Base-by-base conservation (phyloP, 768 basidiomycete genomes). In the Lactarius tabidus region DNA sequence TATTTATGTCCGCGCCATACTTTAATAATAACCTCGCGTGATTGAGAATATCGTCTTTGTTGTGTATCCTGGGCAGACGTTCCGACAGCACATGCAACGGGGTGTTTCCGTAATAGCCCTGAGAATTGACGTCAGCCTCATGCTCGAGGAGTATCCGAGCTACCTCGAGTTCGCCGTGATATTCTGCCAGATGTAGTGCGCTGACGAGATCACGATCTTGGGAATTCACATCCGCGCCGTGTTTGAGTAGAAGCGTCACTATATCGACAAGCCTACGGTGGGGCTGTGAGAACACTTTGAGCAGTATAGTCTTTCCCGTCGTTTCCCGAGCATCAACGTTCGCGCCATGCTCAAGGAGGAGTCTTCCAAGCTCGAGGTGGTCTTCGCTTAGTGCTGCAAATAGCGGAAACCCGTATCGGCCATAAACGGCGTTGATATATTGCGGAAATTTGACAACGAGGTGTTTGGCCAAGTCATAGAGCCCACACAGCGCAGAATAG, bases 41-140 rank as follows among this genome's bases (percentile, higher is more conserved):
- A 45, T 45, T 4, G 9, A 45, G 20, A n/a, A 3, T 2, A n/a
- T 45, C 43, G 7, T 4, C 43, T 45, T n/a, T 9, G 20, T 45
- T 10, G n/a, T 45, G 0, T 0, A 9, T n/a, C 43, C 20, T n/a
- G n/a, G n/a, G n/a, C n/a, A n/a, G 8, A 9, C 8, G 0, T n/a
- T 45, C 43, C 2, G 43, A 45, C 3, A 45, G n/a, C n/a, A 10
- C 10, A 9, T 45, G 43, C 20, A 45, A 45, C 9, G 43, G 20
- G 43, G 43, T n/a, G 20, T 45, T 45, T 20, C n/a, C 20, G 8
- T n/a, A 4, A n/a, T 45, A 1, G 9, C 10, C n/a, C 43, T n/a
- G 6, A 7, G 20, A 20, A n/a, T 45, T 45, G 43, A 8, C 20
- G 4, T 45, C 20, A n/a, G 43, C 43, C 14, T 5, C 38, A 15